Percentiles rank a stretch among this genome's conserved stretches.
phyloP scores from a whole-genome alignment of 2,329 filamentous ascomycete genomes.

The Scleromitrula shiraiana region DNA sequence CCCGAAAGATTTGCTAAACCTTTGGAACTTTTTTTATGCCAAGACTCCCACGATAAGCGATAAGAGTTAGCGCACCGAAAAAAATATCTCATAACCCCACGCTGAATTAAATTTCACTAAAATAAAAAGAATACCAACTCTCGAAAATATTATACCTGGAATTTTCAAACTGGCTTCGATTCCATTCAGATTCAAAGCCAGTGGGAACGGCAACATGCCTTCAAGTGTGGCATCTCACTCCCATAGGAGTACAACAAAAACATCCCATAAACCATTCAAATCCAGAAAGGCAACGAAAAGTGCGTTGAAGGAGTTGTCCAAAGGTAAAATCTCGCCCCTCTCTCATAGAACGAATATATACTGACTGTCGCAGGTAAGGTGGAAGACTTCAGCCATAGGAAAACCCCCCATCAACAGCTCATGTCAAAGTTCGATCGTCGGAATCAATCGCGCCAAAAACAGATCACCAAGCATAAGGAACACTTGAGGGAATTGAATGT shows the following conservation, averaged over 20 bases:
- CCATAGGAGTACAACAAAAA: constrained; percentile 88
- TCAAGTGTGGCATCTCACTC: constrained; percentile 64
- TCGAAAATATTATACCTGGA: constrained; percentile 1
- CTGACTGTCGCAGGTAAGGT: constrained; percentile 58
- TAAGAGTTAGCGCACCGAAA: constrained; percentile 15
- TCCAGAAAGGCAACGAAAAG: constrained; percentile 84
- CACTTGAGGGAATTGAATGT: constrained; percentile 71
- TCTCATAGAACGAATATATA: constrained; percentile 7
- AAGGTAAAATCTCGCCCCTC: constrained; percentile 48
- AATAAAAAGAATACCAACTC: constrained; percentile 2
- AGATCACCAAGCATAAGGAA: constrained; percentile 74
- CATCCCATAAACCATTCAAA: constrained; percentile 84
- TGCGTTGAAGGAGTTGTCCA: constrained; percentile 72
- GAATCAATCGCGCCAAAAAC: constrained; percentile 89
- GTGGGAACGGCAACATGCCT: constrained; percentile 61
- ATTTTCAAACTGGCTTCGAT: constrained; percentile 54
- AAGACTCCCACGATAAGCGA: constrained; percentile 8
- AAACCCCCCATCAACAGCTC: constrained; percentile 89
- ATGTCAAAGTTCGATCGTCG: constrained; percentile 95
- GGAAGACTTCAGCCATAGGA: constrained; percentile 63
- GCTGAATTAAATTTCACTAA: neutral
- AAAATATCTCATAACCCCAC: constrained; percentile 6
- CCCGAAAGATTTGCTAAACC: constrained; percentile 3
- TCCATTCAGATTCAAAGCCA: constrained; percentile 84
- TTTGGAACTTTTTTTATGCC: constrained; percentile 6